Conservation (phyloP, 2,329 filamentous ascomycete genomes). For the Trichoderma semiorbis region DNA sequence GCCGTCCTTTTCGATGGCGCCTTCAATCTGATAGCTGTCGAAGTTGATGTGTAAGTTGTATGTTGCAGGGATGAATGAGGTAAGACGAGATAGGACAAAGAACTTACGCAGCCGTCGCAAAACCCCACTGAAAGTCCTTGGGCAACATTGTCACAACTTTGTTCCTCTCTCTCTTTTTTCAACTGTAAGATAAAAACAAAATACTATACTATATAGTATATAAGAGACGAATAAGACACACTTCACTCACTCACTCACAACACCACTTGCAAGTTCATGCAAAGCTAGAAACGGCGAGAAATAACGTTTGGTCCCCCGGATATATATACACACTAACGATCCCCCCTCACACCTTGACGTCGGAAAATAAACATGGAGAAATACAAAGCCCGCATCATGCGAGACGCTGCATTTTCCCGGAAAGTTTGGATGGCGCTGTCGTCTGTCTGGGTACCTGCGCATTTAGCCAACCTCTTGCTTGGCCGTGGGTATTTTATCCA, state of each 20-base stretch:
- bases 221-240: not conserved
- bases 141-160: slow-evolving; percentile 50
- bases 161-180: not conserved
- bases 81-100: not conserved
- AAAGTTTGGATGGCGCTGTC: not conserved
- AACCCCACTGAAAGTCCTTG: slow-evolving; percentile 73
- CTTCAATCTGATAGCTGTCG: slow-evolving; percentile 81
- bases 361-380: slow-evolving; percentile 16
- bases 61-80: not conserved
- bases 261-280: not conserved
- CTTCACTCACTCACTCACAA: not conserved
- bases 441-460: not conserved
- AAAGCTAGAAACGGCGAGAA: not conserved
- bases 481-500: not conserved
- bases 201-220: not conserved
- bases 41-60: not conserved
- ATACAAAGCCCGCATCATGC: slow-evolving; percentile 1
- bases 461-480: slow-evolving; percentile 1
- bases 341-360: not conserved
- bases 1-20: slow-evolving; percentile 69
- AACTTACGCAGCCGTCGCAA: slow-evolving; percentile 71
- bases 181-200: not conserved
- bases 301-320: not conserved
- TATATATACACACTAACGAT: not conserved
- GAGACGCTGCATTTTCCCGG: slow-evolving; percentile 4